These are phyloP conservation scores for Didymella glomerata DNA, from an alignment of 2,329 filamentous ascomycete genomes.

Conservation along the genomic window DNA sequence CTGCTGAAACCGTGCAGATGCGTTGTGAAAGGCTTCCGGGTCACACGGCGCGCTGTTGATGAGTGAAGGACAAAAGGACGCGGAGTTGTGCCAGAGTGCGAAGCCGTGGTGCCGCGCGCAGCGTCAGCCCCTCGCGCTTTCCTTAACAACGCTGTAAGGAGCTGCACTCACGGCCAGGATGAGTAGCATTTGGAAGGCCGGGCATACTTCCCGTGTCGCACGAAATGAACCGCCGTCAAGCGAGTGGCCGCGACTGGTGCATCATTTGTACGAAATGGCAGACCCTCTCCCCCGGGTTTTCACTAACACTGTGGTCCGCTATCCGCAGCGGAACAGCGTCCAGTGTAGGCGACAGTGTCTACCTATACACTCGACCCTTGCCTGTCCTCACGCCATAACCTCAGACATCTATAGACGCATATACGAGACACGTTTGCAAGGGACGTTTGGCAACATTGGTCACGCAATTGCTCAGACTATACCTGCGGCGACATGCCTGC, in stretches of 20 bases:
- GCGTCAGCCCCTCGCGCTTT: constrained; percentile 9
- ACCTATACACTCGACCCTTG: constrained; percentile 8
- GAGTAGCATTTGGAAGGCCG: constrained; percentile 12
- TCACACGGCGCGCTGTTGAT: constrained; percentile 14
- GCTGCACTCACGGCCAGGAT: constrained; percentile 13
- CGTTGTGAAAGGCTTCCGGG: constrained; percentile 8
- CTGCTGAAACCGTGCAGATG: constrained; percentile 17
- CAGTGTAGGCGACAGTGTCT: constrained; percentile 1
- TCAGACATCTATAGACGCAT: constrained; percentile 6
- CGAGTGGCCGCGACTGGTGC: constrained; percentile 16
- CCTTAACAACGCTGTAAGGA: constrained; percentile 13
- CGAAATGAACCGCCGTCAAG: constrained; percentile 20
- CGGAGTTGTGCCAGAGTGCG: constrained; percentile 9
- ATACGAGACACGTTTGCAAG: constrained; percentile 15
- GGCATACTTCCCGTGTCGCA: constrained; percentile 14
- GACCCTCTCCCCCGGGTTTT: constrained; percentile 20
- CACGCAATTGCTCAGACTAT: constrained; percentile 3
- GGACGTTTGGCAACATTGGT: constrained; percentile 4
- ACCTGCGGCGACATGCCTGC: constrained; percentile 4
- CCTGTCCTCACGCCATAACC: constrained; percentile 6
- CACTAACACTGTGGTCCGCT: constrained; percentile 11
- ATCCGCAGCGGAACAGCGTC: constrained; percentile 19
- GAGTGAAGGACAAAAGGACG: constrained; percentile 4
- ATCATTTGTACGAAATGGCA: constrained; percentile 12
- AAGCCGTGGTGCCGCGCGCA: constrained; percentile 2